phyloP scores from a whole-genome alignment of 2,329 filamentous ascomycete genomes.

The Leptographium flavum region DNA sequence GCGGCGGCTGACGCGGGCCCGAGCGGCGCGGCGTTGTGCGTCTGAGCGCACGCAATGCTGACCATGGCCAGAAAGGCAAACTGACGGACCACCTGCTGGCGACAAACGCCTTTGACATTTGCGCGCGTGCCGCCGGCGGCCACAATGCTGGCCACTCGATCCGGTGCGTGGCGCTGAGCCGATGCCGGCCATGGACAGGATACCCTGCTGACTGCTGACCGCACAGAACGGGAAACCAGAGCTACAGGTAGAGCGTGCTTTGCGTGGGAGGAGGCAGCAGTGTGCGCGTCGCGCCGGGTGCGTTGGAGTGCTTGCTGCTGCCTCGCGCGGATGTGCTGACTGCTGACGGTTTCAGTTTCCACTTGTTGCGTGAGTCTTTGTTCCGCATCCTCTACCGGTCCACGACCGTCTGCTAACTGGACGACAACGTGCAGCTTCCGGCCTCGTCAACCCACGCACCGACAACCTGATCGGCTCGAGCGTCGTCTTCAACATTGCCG shows the following conservation, averaged over 20 bases:
- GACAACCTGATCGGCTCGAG: constrained; percentile 62
- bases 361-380: constrained; percentile 18
- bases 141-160: constrained; percentile 44
- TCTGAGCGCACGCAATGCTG: background rate
- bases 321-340: background rate
- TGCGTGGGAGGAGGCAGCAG: constrained; percentile 13
- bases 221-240: constrained; percentile 10
- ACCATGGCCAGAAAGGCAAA: constrained; percentile 11
- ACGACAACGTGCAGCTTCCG: constrained; percentile 29
- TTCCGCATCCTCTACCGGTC: constrained; percentile 9
- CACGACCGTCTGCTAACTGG: constrained; percentile 30
- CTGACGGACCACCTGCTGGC: constrained; percentile 12
- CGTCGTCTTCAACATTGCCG: constrained; percentile 47
- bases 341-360: constrained; percentile 8
- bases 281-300: background rate
- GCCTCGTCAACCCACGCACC: constrained; percentile 56
- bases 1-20: too few species aligned
- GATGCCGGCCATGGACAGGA: background rate
- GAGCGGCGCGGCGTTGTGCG: too few species aligned
- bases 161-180: constrained; percentile 6
- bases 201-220: too few species aligned
- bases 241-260: constrained; percentile 10
- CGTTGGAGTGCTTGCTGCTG: too few species aligned
- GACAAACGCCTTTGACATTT: constrained; percentile 21
- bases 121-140: constrained; percentile 43